phyloP scores from a whole-genome alignment of 805 yeast species.

The Candida succiphila region DNA sequence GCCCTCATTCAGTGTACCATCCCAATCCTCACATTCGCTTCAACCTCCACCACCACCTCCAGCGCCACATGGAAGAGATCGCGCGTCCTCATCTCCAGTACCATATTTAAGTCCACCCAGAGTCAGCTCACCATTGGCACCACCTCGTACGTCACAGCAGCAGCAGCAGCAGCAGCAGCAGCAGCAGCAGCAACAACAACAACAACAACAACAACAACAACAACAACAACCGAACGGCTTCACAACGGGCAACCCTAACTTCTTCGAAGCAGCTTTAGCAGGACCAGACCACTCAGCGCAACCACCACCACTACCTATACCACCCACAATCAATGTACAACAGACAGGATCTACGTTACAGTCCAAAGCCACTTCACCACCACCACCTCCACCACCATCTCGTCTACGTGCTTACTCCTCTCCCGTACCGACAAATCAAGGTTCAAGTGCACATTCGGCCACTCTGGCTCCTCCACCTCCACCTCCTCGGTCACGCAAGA shows the following conservation, averaged over 20 bases:
- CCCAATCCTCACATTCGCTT: conserved; percentile 2
- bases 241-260: conserved; percentile 6
- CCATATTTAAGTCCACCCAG: neutral
- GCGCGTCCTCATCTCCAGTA: neutral
- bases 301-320: conserved; percentile 6
- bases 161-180: conserved; percentile 1
- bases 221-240: conserved; percentile 7
- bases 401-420: conserved; percentile 6
- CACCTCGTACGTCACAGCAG: too few relatives aligned
- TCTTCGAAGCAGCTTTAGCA: conserved; percentile 1
- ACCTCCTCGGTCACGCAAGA: conserved; percentile 7
- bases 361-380: conserved; percentile 10
- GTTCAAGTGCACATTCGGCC: too few relatives aligned
- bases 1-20: too few relatives aligned
- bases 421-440: conserved; percentile 3
- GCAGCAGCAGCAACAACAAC: conserved; percentile 1
- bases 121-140: neutral
- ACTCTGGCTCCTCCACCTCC: conserved; percentile 30
- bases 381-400: conserved; percentile 7
- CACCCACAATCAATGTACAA: conserved; percentile 9
- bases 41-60: neutral
- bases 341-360: conserved; percentile 4
- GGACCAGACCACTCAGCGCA: conserved; percentile 7
- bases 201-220: conserved; percentile 5
- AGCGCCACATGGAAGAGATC: neutral